Evolutionary conservation across 1,284 basidiomycete species (phyloP).

Genomic region (Ustilago loliicola): DNA sequence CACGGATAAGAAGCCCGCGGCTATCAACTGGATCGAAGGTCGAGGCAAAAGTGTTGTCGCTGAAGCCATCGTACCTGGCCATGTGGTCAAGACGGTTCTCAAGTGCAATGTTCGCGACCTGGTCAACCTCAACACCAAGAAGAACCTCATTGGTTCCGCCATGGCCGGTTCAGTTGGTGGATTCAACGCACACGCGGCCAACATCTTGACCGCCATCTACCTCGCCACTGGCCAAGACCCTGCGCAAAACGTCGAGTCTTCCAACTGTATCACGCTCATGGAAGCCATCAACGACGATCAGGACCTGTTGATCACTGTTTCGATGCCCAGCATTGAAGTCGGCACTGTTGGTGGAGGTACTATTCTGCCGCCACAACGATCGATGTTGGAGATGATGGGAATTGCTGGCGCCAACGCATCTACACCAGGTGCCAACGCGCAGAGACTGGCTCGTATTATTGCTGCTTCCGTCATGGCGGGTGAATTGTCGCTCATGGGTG

Average conservation of each 20-base stretch:
- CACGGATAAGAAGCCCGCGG: slow-evolving; percentile 99
- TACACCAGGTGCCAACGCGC: slow-evolving; percentile 69
- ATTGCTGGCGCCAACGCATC: slow-evolving; percentile 64
- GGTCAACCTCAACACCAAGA: slow-evolving; percentile 94
- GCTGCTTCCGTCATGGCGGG: slow-evolving; percentile 70
- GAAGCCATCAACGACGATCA: slow-evolving; percentile 90
- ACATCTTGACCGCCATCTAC: slow-evolving; percentile 94
- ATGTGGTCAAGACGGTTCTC: slow-evolving; percentile 87
- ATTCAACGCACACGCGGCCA: slow-evolving; percentile 98
- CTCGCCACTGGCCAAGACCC: slow-evolving; percentile 98
- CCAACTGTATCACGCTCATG: slow-evolving; percentile 98
- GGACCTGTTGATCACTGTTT: slow-evolving; percentile 78
- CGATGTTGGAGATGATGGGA: slow-evolving; percentile 69
- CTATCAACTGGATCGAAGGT: slow-evolving; percentile 99
- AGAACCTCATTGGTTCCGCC: slow-evolving; percentile 96
- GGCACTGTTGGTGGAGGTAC: slow-evolving; percentile 96
- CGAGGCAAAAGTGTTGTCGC: slow-evolving; percentile 97
- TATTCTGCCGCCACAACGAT: slow-evolving; percentile 61
- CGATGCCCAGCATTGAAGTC: slow-evolving; percentile 71
- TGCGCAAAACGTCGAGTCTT: slow-evolving; percentile 98
- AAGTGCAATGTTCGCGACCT: slow-evolving; percentile 94
- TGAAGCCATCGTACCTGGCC: slow-evolving; percentile 91
- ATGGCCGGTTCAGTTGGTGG: slow-evolving; percentile 98
- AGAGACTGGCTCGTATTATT: slow-evolving; percentile 69
- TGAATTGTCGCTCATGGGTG: slow-evolving; percentile 68